These are phyloP conservation scores for Diaporthe citrichinensis DNA, from an alignment of 2,329 filamentous ascomycete genomes.

Conservation along the genomic window DNA sequence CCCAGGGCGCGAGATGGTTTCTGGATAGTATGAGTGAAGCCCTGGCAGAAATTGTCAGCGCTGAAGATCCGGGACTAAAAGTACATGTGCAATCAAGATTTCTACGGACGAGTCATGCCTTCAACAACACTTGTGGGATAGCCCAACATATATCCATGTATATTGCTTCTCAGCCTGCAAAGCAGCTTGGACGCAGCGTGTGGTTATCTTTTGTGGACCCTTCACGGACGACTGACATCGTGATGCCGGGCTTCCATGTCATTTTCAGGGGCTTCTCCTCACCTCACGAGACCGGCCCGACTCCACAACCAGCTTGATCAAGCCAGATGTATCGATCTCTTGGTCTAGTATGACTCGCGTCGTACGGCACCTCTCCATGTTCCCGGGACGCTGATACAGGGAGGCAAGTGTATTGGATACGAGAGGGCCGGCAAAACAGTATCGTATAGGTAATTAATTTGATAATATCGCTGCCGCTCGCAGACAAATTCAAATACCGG, in stretches of 20 bases:
- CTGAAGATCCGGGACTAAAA: background rate
- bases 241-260: slow-evolving; percentile 10
- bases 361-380: background rate
- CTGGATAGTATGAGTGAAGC: background rate
- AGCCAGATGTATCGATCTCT: background rate
- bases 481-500: background rate
- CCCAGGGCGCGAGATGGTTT: no score
- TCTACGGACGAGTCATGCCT: slow-evolving; percentile 16
- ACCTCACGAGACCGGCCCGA: slow-evolving; percentile 17
- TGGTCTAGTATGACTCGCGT: slow-evolving; percentile 6
- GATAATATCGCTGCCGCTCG: background rate
- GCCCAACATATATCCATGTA: background rate
- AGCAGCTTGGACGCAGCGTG: background rate
- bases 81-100: background rate
- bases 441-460: background rate
- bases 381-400: background rate
- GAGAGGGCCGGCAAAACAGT: background rate
- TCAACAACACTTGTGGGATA: background rate
- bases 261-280: slow-evolving; percentile 23
- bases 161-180: background rate
- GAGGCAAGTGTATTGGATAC: background rate
- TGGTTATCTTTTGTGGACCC: slow-evolving; percentile 29
- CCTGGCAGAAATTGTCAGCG: no score
- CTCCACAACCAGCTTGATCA: background rate
- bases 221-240: background rate